Evolutionary conservation across 1,284 basidiomycete species (phyloP).

Genomic region (Mycena citricolor): DNA sequence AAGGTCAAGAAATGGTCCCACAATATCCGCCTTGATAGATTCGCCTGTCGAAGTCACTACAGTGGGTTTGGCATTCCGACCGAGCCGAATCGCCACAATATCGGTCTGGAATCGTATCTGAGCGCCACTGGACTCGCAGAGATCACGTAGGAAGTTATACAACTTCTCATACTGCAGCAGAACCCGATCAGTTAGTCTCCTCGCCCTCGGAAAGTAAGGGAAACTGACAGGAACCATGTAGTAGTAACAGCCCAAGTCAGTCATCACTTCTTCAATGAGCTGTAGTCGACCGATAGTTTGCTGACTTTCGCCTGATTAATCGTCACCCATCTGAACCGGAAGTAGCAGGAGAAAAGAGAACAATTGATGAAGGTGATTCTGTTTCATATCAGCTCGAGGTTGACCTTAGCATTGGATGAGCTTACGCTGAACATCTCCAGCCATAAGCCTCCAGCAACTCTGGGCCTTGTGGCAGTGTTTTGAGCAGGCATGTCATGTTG

Average conservation of each 20-base stretch:
- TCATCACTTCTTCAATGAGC: constrained; percentile 5
- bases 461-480: constrained; percentile 7
- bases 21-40: constrained; percentile 13
- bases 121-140: constrained; percentile 10
- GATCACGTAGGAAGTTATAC: constrained; percentile 1
- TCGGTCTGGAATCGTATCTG: constrained; percentile 5
- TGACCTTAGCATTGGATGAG: no score
- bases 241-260: constrained; percentile 11
- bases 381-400: no score
- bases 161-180: constrained; percentile 6
- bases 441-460: constrained; percentile 6
- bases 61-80: background rate
- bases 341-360: background rate
- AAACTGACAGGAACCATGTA: constrained; percentile 10
- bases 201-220: background rate
- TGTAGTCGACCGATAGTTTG: background rate
- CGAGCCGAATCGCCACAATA: constrained; percentile 2
- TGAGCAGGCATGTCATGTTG: constrained; percentile 18
- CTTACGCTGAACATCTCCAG: constrained; percentile 11
- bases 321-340: no score
- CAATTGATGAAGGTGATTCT: no score
- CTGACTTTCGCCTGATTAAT: background rate
- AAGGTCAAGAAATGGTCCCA: background rate
- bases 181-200: background rate
- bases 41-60: constrained; percentile 10